Conservation (phyloP, 768 basidiomycete species). For the Cantharellus anzutake region DNA sequence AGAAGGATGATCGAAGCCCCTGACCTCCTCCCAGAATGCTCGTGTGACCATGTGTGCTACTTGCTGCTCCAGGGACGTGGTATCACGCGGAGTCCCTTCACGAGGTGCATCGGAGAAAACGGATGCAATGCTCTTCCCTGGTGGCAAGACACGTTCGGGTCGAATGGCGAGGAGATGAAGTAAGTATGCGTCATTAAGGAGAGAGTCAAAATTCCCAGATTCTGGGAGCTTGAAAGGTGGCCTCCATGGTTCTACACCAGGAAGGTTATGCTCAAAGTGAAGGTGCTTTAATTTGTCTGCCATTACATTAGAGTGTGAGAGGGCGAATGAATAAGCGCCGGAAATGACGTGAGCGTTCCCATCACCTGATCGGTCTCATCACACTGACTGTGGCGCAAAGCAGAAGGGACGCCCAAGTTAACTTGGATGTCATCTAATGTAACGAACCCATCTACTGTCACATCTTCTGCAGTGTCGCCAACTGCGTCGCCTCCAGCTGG, state of each 20-base stretch:
- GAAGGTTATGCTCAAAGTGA: not conserved
- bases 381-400: too few species aligned
- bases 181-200: slow-evolving; percentile 5
- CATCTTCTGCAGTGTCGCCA: too few species aligned
- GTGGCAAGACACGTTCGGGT: not conserved
- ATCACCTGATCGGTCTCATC: not conserved
- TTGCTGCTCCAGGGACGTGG: not conserved
- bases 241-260: not conserved
- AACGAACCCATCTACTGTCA: too few species aligned
- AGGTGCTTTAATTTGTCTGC: not conserved
- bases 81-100: not conserved
- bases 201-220: not conserved
- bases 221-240: not conserved
- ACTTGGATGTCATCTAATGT: too few species aligned
- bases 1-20: not conserved
- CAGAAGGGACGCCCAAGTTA: too few species aligned
- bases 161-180: slow-evolving; percentile 1
- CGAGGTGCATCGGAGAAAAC: not conserved
- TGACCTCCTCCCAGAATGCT: slow-evolving; percentile 7
- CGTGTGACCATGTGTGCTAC: not conserved
- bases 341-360: not conserved
- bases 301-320: not conserved
- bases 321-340: not conserved
- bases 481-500: too few species aligned
- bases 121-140: not conserved